Evolutionary conservation across 345 rosid species (phyloP).

Genomic region (Linum lewisii): DNA sequence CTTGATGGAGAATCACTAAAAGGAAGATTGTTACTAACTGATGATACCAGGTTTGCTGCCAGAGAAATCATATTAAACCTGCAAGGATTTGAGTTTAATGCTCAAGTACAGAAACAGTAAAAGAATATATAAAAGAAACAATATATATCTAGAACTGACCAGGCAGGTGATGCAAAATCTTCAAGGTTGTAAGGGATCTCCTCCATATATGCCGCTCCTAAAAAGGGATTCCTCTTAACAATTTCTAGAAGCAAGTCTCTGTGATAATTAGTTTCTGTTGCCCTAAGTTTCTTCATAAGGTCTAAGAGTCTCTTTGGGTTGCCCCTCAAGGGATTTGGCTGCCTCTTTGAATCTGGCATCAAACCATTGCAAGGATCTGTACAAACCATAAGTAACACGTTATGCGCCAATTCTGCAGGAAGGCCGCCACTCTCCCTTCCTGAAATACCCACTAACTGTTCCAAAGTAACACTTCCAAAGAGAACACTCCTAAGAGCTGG

Average conservation of each 20-base stretch:
- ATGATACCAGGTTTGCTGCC: slow-evolving; percentile 64
- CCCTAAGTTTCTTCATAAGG: slow-evolving; percentile 80
- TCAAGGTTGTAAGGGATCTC: slow-evolving; percentile 85
- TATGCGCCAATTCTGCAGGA: slow-evolving; percentile 55
- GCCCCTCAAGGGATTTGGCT: slow-evolving; percentile 50
- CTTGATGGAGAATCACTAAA: slow-evolving; percentile 33
- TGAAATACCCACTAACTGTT: slow-evolving; percentile 57
- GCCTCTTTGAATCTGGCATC: slow-evolving; percentile 64
- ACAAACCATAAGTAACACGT: slow-evolving; percentile 57
- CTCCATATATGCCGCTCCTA: slow-evolving; percentile 65
- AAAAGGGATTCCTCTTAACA: slow-evolving; percentile 54
- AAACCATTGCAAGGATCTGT: slow-evolving; percentile 83
- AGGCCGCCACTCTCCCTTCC: slow-evolving; percentile 46
- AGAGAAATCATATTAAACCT: slow-evolving; percentile 74
- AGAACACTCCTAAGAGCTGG: slow-evolving; percentile 85
- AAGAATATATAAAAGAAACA: slow-evolving; percentile 12
- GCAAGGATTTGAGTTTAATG: slow-evolving; percentile 44
- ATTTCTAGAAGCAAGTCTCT: slow-evolving; percentile 74
- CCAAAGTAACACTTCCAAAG: slow-evolving; percentile 72
- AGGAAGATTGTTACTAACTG: slow-evolving; percentile 40
- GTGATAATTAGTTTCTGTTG: slow-evolving; percentile 55
- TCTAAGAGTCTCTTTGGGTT: slow-evolving; percentile 56
- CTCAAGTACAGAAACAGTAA: slow-evolving; percentile 13
- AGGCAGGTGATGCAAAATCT: slow-evolving; percentile 62
- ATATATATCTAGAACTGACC: slow-evolving; percentile 45